A percentile compares a stretch with the other conserved stretches of the same genome.
phyloP scores from a whole-genome alignment of 2,329 filamentous ascomycete species.

The Neoarthrinium moseri region DNA sequence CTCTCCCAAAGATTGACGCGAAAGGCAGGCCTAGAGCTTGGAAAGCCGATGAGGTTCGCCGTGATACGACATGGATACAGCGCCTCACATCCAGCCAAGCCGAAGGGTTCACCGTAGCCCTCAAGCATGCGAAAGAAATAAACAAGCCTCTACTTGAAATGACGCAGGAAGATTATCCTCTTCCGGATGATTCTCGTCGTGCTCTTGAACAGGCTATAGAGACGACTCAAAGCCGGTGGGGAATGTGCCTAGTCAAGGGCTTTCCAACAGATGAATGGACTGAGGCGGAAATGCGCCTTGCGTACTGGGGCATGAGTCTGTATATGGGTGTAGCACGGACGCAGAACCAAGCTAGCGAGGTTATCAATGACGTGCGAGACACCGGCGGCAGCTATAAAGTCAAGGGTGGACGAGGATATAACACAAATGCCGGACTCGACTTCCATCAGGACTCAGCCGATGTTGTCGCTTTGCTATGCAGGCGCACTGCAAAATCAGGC shows the following conservation, averaged over 20 bases:
- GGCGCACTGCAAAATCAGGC: constrained; percentile 11
- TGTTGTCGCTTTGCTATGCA: constrained; percentile 12
- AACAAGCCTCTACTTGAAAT: constrained; percentile 13
- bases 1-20: too few species aligned
- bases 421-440: constrained; percentile 14
- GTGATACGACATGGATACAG: constrained; percentile 9
- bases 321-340: constrained; percentile 13
- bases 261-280: constrained; percentile 14
- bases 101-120: constrained; percentile 7
- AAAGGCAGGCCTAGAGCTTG: constrained; percentile 8
- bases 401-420: constrained; percentile 12
- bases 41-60: constrained; percentile 11
- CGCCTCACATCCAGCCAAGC: constrained; percentile 8
- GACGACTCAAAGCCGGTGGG: constrained; percentile 12
- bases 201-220: constrained; percentile 11
- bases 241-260: constrained; percentile 14
- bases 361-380: constrained; percentile 14
- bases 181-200: constrained; percentile 5
- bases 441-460: constrained; percentile 15
- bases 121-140: constrained; percentile 5
- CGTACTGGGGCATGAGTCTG: constrained; percentile 15
- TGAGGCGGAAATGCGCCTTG: constrained; percentile 11
- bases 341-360: constrained; percentile 14
- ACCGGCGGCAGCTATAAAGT: constrained; percentile 13
- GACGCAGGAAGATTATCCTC: constrained; percentile 13